phyloP scores from a whole-genome alignment of 164 flowering plant species.

The Stephania cephalantha region DNA sequence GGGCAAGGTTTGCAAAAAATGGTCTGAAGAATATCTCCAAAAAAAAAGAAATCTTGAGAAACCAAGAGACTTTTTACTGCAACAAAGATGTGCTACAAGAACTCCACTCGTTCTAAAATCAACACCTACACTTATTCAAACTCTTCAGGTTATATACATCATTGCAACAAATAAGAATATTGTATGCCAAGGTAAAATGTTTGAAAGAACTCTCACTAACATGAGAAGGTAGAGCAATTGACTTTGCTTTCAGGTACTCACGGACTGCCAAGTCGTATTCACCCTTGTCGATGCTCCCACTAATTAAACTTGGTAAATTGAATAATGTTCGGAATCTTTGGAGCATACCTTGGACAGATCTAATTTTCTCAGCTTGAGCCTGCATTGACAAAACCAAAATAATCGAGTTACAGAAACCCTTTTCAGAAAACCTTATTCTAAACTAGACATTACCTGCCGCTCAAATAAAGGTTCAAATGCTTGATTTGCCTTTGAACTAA shows the following conservation, averaged over 20 bases:
- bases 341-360: conserved; percentile 99
- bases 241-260: conserved; percentile 97
- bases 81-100: neutral
- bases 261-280: conserved; percentile 98
- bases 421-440: conserved; percentile 1
- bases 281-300: conserved; percentile 93
- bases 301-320: conserved; percentile 94
- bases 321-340: conserved; percentile 95
- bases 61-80: neutral
- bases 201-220: conserved; percentile 34
- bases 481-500: conserved; percentile 69
- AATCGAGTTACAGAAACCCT: neutral
- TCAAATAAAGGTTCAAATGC: conserved; percentile 93
- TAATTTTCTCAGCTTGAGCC: conserved; percentile 98
- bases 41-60: neutral
- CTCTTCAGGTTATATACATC: neutral
- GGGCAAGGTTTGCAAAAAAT: neutral
- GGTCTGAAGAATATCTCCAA: neutral
- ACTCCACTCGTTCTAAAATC: neutral
- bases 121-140: neutral
- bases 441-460: conserved; percentile 69
- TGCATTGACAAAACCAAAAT: conserved; percentile 23
- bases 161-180: neutral
- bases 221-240: conserved; percentile 95
- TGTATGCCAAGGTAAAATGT: neutral